Base-by-base conservation (phyloP, 2,329 filamentous ascomycete species). In the Calonectria henricotiae region DNA sequence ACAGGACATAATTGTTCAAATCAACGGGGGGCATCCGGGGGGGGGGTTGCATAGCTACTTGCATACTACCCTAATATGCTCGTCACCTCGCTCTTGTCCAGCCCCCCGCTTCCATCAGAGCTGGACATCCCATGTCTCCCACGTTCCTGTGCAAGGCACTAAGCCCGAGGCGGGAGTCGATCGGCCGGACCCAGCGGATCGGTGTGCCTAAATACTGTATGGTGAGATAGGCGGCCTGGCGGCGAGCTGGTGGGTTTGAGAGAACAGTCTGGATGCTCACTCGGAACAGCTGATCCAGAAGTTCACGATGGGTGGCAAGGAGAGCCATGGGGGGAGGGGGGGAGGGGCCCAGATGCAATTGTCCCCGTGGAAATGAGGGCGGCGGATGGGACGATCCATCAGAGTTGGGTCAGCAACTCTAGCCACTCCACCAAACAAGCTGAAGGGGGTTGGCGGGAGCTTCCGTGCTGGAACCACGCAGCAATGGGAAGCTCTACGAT, bases 91-190 rank as follows among this genome's bases (percentile, higher is more conserved):
- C 32, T 20, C 20, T 61, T 41, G 37, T 61, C 37, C 55, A 30
- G 25, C 55, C 35, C 20, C 63, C 63, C 51, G 51, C 35, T 61
- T 30, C 15, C 32, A 27, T 35, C 64, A 44, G 20, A 44, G 37
- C 55, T 61, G 55, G 37, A 61, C 25, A 47, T 66, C 39, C 41
- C 62, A 66, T 66, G 43, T 44, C 60, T 68, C 51, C 66, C 66
- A 66, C 67, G 54, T 66, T 69, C 54, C 58, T 62, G 46, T 32
- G 49, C 62, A 43, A 35, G 39, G 41, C 62, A 68, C 69, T 71
- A 71, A 54, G 37, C 69, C 55, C 37, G 43, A 69, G 66, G 46
- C 69, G 65, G 66, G 66, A 68, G 62, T 15, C 65, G 65, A 71
- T 71, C 69, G 65, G 55, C 62, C 39, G 46, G 65, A 44, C 54